Conservation (phyloP, 805 yeast species). For the Candida chilensis region DNA sequence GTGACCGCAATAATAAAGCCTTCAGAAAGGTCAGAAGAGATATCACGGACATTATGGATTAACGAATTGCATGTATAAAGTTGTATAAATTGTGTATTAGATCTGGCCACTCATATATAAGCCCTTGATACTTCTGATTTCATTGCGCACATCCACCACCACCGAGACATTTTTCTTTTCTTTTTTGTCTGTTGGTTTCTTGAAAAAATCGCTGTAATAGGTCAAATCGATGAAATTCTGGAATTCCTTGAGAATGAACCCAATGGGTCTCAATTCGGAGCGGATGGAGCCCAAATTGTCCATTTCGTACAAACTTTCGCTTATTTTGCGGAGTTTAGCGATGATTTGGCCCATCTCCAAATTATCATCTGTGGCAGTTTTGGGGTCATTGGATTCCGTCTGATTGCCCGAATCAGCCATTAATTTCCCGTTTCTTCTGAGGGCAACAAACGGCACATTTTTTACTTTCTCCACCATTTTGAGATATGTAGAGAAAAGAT, state of each 20-base stretch:
- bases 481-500: constrained; percentile 9
- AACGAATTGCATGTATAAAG: constrained; percentile 2
- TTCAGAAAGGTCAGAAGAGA: constrained; percentile 6
- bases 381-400: constrained; percentile 5
- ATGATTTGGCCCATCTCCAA: not conserved
- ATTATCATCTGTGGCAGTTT: constrained; percentile 7
- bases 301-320: constrained; percentile 3
- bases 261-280: constrained; percentile 15
- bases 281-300: constrained; percentile 11
- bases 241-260: constrained; percentile 9
- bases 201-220: not conserved
- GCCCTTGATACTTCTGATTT: constrained; percentile 28
- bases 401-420: constrained; percentile 23
- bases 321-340: not conserved
- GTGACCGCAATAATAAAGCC: constrained; percentile 4
- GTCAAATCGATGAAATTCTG: constrained; percentile 1
- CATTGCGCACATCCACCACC: constrained; percentile 11
- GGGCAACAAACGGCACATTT: constrained; percentile 27
- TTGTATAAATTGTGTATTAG: constrained; percentile 3
- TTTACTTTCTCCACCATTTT: constrained; percentile 15
- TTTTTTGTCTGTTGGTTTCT: not conserved
- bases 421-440: constrained; percentile 26
- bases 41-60: constrained; percentile 4
- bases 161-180: not conserved
- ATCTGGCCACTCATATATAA: constrained; percentile 26